A percentile compares a stretch with the other conserved stretches of the same genome.
These are phyloP conservation scores for Coemansia asiatica DNA, from an alignment of 192 early-diverging fungal species.

Conservation along the genomic window DNA sequence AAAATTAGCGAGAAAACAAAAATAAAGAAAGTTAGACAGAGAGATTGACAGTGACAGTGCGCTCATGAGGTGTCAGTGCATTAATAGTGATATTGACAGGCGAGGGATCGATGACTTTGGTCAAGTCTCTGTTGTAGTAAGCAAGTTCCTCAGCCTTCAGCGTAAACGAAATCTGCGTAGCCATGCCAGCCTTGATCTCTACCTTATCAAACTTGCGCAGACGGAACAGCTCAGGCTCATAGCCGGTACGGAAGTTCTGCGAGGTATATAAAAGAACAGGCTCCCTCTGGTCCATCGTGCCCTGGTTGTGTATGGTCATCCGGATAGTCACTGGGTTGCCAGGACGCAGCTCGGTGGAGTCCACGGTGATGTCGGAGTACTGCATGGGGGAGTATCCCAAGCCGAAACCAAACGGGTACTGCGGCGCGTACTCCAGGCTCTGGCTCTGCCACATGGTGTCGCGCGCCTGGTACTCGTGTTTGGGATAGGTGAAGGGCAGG, in stretches of 20 bases:
- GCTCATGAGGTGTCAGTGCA: conserved; percentile 32
- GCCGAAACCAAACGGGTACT: conserved; percentile 62
- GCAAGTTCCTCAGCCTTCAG: conserved; percentile 42
- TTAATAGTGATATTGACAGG: conserved; percentile 44
- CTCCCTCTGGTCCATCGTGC: conserved; percentile 50
- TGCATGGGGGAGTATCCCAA: conserved; percentile 55
- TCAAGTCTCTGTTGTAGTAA: conserved; percentile 30
- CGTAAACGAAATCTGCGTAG: conserved; percentile 25
- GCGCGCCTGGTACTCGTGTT: conserved; percentile 41
- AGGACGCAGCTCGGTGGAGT: conserved; percentile 2
- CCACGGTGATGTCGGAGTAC: conserved; percentile 50
- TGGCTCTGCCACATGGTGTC: conserved; percentile 50
- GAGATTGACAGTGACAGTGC: conserved; percentile 21
- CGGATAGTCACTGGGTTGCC: conserved; percentile 29
- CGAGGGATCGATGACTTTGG: conserved; percentile 29
- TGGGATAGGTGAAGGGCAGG: conserved; percentile 62
- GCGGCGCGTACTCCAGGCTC: conserved; percentile 52
- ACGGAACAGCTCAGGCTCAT: conserved; percentile 59
- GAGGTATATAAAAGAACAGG: conserved; percentile 59
- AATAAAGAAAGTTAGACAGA: not conserved
- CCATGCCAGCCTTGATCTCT: conserved; percentile 14
- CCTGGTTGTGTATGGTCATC: conserved; percentile 50
- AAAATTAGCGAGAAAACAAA: not conserved
- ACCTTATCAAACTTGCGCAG: conserved; percentile 58
- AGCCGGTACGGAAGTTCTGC: conserved; percentile 55